Evolutionary conservation across 352 stramenopile species (phyloP).

Genomic region (Nothophytophthora sp.): DNA sequence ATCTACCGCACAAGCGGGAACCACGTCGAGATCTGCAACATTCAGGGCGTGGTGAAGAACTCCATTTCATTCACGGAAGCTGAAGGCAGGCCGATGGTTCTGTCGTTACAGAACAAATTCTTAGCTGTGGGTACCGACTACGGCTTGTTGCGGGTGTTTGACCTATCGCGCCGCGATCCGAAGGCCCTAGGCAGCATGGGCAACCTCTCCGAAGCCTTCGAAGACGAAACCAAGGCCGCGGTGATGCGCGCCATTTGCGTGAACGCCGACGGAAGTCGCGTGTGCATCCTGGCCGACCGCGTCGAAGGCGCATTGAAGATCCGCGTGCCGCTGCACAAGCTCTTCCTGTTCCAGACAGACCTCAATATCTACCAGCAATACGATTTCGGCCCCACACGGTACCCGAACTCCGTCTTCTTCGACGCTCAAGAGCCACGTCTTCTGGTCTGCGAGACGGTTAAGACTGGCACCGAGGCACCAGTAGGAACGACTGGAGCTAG

Average conservation of each 20-base stretch:
- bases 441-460: conserved; percentile 83
- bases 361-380: conserved; percentile 90
- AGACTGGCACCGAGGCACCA: conserved; percentile 37
- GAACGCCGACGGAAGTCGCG: conserved; percentile 89
- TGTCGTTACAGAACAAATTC: conserved; percentile 92
- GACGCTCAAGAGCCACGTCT: conserved; percentile 88
- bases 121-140: conserved; percentile 88
- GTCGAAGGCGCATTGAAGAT: conserved; percentile 81
- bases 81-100: conserved; percentile 79
- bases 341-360: conserved; percentile 92
- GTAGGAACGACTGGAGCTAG: conserved; percentile 2
- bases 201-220: conserved; percentile 61
- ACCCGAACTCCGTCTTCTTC: conserved; percentile 88
- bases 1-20: conserved; percentile 87
- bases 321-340: conserved; percentile 79
- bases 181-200: conserved; percentile 89
- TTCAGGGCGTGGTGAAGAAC: conserved; percentile 87
- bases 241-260: conserved; percentile 74
- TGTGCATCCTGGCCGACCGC: conserved; percentile 87
- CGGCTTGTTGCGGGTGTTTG: conserved; percentile 87
- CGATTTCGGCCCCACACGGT: conserved; percentile 80
- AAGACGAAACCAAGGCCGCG: conserved; percentile 51
- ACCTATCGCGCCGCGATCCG: conserved; percentile 82
- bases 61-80: conserved; percentile 90
- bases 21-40: conserved; percentile 89